Evolutionary conservation across 129 eudicot species (phyloP).

Genomic region (Heracleum sosnowskyi): DNA sequence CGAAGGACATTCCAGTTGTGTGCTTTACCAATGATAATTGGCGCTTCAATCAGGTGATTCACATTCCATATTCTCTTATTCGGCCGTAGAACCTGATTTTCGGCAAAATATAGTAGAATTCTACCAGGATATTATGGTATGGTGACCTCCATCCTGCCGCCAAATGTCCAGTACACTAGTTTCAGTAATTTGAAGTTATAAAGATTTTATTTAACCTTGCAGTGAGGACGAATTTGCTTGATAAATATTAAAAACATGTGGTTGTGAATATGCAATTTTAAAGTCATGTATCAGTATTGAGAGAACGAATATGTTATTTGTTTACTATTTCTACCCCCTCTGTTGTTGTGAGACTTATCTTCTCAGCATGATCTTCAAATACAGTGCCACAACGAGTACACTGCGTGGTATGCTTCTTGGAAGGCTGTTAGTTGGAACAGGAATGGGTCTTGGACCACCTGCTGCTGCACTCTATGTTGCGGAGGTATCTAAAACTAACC

Average conservation of each 20-base stretch:
- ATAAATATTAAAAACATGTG: not conserved
- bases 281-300: not conserved
- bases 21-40: constrained; percentile 71
- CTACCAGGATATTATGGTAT: not conserved
- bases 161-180: not conserved
- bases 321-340: no score
- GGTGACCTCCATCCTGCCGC: not conserved
- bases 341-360: constrained; percentile 3
- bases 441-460: constrained; percentile 85
- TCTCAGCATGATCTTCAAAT: constrained; percentile 14
- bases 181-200: not conserved
- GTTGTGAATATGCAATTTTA: not conserved
- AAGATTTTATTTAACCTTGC: not conserved
- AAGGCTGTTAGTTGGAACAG: constrained; percentile 75
- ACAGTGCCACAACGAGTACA: constrained; percentile 67
- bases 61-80: constrained; percentile 11
- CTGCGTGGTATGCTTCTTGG: constrained; percentile 77
- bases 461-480: constrained; percentile 85
- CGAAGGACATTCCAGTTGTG: constrained; percentile 74
- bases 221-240: not conserved
- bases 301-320: not conserved
- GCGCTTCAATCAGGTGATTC: constrained; percentile 66
- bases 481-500: constrained; percentile 40
- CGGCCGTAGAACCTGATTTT: not conserved
- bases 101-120: not conserved